Base-by-base conservation (phyloP, 345 rosid species). In the Hibiscus trionum region DNA sequence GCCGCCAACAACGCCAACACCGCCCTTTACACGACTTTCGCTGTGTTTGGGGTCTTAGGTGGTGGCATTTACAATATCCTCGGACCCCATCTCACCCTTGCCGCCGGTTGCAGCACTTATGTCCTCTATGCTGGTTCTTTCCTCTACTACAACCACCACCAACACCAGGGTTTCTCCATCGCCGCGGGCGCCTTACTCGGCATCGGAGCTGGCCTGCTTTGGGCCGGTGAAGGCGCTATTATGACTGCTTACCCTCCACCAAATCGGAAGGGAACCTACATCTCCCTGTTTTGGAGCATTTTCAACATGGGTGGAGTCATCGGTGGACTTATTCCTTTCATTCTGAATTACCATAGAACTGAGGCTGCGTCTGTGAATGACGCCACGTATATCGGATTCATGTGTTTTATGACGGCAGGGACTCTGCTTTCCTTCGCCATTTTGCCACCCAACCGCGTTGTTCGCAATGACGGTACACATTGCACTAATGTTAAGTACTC, bases 221-320 rank as follows among this genome's bases (percentile, higher is more conserved):
- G 98, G 97, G 97, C 98, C 2, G 95, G 91, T 0, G 84, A 94
- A 67, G 98, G 97, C 1, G 97, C 98, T 9, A 93, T 94, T 72
- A 94, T 91, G 97, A 91, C 97, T n/a, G 77, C 97, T 5, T 94
- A 90, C 62, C 98, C 97, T 33, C 97, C 97, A 0, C 85, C 92
- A 0, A 61, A 84, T 49, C 82, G 97, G 16, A 94, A 94, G 73
- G 98, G 98, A 11, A 80, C 84, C 10, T 94, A 88, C 70, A 94
- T 91, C 50, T 88, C 96, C 1, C 67, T 90, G 8, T 90, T 90
- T 76, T 90, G 93, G 96, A 81, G 85, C 37, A 83, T 87, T 52
- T 88, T 90, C 81, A 90, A 90, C 72, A 84, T 84, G 83, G 96
- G 91, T 5, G 96, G 93, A 1, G 96, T 90, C 2, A 82, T 90